Conservation (phyloP, 2,329 filamentous ascomycete species). For the Ophiocordyceps camponoti-saundersi region DNA sequence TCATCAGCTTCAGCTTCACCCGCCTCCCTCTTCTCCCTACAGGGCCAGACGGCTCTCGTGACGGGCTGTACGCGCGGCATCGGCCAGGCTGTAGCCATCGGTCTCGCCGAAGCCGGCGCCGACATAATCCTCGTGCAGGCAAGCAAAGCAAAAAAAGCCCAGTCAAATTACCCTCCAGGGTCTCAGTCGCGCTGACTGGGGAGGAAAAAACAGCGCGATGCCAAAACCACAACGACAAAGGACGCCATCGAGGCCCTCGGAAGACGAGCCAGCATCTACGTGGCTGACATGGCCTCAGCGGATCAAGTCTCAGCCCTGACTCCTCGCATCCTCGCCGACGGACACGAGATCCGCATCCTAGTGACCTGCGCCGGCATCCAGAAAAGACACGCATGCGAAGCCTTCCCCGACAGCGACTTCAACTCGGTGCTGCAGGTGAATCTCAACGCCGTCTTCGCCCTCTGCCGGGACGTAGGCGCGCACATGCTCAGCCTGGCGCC, state of each 20-base stretch:
- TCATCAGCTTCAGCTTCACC: neutral
- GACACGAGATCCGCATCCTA: constrained; percentile 55
- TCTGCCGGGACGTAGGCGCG: constrained; percentile 60
- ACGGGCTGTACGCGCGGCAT: constrained; percentile 42
- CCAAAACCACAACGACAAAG: constrained; percentile 32
- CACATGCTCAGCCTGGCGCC: constrained; percentile 52
- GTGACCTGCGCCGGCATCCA: constrained; percentile 83
- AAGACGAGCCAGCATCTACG: constrained; percentile 50
- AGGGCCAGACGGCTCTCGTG: constrained; percentile 38
- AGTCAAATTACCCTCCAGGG: no score
- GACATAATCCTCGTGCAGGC: constrained; percentile 39
- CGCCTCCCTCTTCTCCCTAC: constrained; percentile 30
- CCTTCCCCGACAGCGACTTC: constrained; percentile 65
- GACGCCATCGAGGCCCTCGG: constrained; percentile 45
- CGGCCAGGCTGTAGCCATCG: constrained; percentile 38
- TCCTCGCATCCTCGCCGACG: constrained; percentile 42
- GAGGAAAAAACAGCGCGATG: constrained; percentile 19
- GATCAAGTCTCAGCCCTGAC: constrained; percentile 42
- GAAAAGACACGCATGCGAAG: constrained; percentile 54
- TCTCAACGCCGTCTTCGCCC: constrained; percentile 62
- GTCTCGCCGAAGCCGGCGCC: constrained; percentile 40
- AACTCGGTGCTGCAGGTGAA: constrained; percentile 69
- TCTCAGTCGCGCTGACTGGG: neutral
- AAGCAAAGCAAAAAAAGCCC: neutral
- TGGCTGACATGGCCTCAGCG: constrained; percentile 48